Percentiles rank a stretch among this genome's conserved stretches.
Evolutionary conservation across 1,284 basidiomycete species (phyloP).

Genomic region (Marasmius sp.): DNA sequence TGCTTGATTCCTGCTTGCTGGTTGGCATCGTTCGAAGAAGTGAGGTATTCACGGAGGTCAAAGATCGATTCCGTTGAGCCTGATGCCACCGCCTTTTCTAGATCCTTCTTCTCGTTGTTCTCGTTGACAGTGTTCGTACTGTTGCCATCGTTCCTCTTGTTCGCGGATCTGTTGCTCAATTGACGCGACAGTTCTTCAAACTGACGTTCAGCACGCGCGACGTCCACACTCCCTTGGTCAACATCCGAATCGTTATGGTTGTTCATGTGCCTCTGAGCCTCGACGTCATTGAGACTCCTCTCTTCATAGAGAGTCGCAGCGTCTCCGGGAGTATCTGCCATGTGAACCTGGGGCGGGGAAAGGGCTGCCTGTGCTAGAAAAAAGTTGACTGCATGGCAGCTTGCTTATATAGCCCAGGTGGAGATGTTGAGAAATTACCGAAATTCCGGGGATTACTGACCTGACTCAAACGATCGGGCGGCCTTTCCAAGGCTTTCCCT

Average conservation of each 20-base stretch:
- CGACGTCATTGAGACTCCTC: conserved; percentile 1
- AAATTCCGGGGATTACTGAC: too few species aligned
- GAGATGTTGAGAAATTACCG: too few species aligned
- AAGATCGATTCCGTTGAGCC: conserved; percentile 37
- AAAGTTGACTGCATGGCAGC: too few species aligned
- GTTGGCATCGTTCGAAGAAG: conserved; percentile 63
- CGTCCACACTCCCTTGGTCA: conserved; percentile 8
- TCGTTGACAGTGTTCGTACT: neutral
- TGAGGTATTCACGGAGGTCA: conserved; percentile 76
- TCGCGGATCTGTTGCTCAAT: conserved; percentile 5
- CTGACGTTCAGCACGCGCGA: conserved; percentile 12
- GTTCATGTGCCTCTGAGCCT: neutral
- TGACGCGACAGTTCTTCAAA: conserved; percentile 16
- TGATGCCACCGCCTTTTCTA: conserved; percentile 5
- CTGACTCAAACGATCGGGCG: too few species aligned
- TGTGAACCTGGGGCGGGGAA: neutral
- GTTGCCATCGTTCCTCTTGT: neutral
- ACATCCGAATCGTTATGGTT: neutral
- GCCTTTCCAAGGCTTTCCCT: too few species aligned
- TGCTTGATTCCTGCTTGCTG: conserved; percentile 76
- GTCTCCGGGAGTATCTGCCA: conserved; percentile 18
- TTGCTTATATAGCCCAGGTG: too few species aligned
- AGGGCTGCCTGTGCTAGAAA: too few species aligned
- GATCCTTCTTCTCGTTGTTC: conserved; percentile 7
- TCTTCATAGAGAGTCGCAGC: conserved; percentile 15